phyloP scores from a whole-genome alignment of 1,284 basidiomycete genomes.

The Coriolopsis trogii region DNA sequence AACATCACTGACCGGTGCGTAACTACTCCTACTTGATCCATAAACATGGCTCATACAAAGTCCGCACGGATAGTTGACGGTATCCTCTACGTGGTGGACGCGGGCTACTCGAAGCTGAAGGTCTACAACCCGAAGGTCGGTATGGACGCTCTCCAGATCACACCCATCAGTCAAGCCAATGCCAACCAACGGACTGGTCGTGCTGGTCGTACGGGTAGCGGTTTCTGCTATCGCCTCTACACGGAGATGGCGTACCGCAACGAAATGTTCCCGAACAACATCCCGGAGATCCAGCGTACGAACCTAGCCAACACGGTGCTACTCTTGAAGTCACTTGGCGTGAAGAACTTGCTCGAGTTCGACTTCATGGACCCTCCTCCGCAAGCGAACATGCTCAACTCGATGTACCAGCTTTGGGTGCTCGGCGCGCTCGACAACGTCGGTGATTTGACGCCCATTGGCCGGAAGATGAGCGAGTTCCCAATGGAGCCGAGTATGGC shows the following conservation, averaged over 20 bases:
- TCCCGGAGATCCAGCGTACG: constrained; percentile 97
- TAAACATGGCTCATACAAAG: not conserved
- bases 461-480: constrained; percentile 98
- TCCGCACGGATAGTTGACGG: constrained; percentile 77
- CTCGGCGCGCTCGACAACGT: constrained; percentile 96
- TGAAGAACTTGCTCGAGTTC: constrained; percentile 97
- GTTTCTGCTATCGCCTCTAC: constrained; percentile 96
- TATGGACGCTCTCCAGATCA: constrained; percentile 99
- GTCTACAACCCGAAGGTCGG: constrained; percentile 99
- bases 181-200: constrained; percentile 94
- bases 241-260: constrained; percentile 98
- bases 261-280: constrained; percentile 96
- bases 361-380: constrained; percentile 99
- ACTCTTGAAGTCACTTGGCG: constrained; percentile 96
- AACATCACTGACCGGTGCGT: constrained; percentile 88
- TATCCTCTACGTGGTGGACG: constrained; percentile 96
- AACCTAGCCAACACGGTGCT: constrained; percentile 94
- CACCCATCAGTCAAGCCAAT: constrained; percentile 98
- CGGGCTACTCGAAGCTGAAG: constrained; percentile 97
- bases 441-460: constrained; percentile 91
- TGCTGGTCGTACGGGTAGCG: constrained; percentile 94
- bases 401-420: constrained; percentile 99
- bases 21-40: not conserved
- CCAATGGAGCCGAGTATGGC: constrained; percentile 98
- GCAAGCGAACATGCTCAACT: constrained; percentile 94